Evolutionary conservation across 2,329 filamentous ascomycete genomes (phyloP).

Genomic region (Aspergillus terreus): DNA sequence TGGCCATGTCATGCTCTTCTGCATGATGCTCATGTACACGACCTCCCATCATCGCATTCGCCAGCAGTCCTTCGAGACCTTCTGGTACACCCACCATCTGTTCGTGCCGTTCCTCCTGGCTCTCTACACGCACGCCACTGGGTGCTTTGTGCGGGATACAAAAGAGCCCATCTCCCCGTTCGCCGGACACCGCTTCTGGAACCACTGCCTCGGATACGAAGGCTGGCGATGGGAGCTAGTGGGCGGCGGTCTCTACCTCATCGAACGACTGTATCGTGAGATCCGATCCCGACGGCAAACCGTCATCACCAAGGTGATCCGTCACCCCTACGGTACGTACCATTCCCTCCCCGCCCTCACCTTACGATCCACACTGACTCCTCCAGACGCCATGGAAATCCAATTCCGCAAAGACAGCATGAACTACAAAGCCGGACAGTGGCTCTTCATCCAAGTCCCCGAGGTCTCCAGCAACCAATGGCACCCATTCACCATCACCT

Average conservation of each 20-base stretch:
- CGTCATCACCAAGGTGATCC: conserved; percentile 87
- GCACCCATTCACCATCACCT: conserved; percentile 99
- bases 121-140: conserved; percentile 92
- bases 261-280: conserved; percentile 88
- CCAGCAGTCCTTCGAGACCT: conserved; percentile 95
- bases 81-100: conserved; percentile 99
- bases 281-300: conserved; percentile 78
- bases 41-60: conserved; percentile 90
- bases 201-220: conserved; percentile 89
- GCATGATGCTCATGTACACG: conserved; percentile 98
- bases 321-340: conserved; percentile 81
- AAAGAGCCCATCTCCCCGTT: conserved; percentile 73
- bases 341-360: not conserved
- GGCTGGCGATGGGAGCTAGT: conserved; percentile 97
- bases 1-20: conserved; percentile 96
- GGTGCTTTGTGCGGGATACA: conserved; percentile 92
- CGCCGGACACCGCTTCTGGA: conserved; percentile 77
- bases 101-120: conserved; percentile 93
- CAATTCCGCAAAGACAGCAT: conserved; percentile 96
- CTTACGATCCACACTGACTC: not conserved
- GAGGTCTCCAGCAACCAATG: conserved; percentile 86
- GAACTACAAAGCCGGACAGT: conserved; percentile 97
- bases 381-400: conserved; percentile 83
- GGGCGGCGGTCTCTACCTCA: conserved; percentile 78
- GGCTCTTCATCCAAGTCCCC: conserved; percentile 93